phyloP scores from a whole-genome alignment of 2,329 filamentous ascomycete genomes.

The Phialophora tarda region DNA sequence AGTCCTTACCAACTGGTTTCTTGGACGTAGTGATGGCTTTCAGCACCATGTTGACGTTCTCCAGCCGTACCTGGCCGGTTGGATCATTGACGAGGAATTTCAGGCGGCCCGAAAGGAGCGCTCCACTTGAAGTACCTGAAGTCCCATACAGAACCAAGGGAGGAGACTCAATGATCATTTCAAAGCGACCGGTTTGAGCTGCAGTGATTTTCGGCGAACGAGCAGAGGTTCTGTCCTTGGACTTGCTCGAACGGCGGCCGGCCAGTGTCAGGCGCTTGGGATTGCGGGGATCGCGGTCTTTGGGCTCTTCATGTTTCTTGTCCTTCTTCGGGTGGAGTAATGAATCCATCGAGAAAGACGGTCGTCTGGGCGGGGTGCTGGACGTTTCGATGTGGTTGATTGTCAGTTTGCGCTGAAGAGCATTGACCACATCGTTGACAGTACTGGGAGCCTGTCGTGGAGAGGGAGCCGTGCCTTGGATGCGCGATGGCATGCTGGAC shows the following conservation, averaged over 20 bases:
- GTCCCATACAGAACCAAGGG: conserved; percentile 83
- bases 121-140: conserved; percentile 76
- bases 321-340: conserved; percentile 46
- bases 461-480: conserved; percentile 29
- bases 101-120: conserved; percentile 82
- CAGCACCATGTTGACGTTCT: conserved; percentile 74
- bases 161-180: conserved; percentile 78
- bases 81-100: conserved; percentile 72
- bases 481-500: conserved; percentile 31
- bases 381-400: conserved; percentile 31
- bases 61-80: conserved; percentile 66
- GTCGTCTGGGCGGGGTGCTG: conserved; percentile 40
- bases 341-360: conserved; percentile 52
- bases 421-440: conserved; percentile 38
- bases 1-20: conserved; percentile 80
- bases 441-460: conserved; percentile 31
- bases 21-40: conserved; percentile 75
- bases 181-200: conserved; percentile 57
- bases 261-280: conserved; percentile 50
- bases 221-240: conserved; percentile 32
- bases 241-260: conserved; percentile 31
- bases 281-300: conserved; percentile 46
- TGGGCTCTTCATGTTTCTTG: conserved; percentile 42
- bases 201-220: conserved; percentile 39
- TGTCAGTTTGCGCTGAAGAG: conserved; percentile 37